Evolutionary conservation across 129 eudicot genomes (phyloP).

Genomic region (Logfia minima): DNA sequence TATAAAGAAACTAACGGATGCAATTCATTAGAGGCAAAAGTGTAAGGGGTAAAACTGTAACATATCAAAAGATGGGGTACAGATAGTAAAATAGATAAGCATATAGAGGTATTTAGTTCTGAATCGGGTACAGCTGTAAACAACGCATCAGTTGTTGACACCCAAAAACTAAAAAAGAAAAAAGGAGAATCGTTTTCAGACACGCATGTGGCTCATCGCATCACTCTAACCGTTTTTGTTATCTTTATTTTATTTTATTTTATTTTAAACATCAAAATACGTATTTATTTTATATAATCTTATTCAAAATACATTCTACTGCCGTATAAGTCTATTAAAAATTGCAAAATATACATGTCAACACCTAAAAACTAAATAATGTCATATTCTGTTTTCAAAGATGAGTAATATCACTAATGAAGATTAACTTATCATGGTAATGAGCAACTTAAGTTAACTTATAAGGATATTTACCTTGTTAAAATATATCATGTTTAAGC

Average conservation of each 20-base stretch:
- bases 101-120: constrained; percentile 35
- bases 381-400: no score
- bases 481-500: no score
- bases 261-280: not conserved
- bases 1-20: not conserved
- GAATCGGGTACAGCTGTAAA: constrained; percentile 77
- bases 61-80: constrained; percentile 1
- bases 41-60: not conserved
- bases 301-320: no score
- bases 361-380: no score
- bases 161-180: constrained; percentile 30
- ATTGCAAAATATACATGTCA: no score
- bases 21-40: not conserved
- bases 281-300: no score
- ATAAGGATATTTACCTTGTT: no score
- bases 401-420: no score
- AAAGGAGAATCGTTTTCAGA: constrained; percentile 47
- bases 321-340: no score
- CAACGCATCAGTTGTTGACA: constrained; percentile 52
- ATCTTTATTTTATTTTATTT: not conserved
- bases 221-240: constrained; percentile 42
- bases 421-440: no score
- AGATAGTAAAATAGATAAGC: constrained; percentile 12
- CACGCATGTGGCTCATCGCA: constrained; percentile 55
- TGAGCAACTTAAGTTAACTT: no score